Percentiles rank a stretch among this genome's conserved stretches.
Conservation (phyloP, 305 asterid species). For the Plantago lanceolata region DNA sequence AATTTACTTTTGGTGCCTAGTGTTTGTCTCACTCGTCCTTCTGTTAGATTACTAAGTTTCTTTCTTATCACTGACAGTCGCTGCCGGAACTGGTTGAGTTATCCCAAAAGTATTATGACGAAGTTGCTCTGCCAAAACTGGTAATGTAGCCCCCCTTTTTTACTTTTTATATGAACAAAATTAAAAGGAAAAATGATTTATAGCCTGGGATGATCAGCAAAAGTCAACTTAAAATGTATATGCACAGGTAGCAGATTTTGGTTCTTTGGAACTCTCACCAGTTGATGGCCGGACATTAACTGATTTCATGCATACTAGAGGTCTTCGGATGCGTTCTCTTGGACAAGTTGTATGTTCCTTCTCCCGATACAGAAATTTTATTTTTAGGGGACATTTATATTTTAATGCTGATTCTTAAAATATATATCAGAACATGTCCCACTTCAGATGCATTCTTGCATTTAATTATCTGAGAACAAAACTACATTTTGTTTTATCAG, state of each 20-base stretch:
- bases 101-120: conserved; percentile 73
- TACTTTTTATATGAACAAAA: background rate
- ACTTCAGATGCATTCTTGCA: conserved; percentile 14
- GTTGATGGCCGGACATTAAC: conserved; percentile 97
- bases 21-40: conserved; percentile 7
- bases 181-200: background rate
- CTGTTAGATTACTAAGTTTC: conserved; percentile 32
- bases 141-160: conserved; percentile 37
- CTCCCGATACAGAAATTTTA: conserved; percentile 14
- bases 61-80: conserved; percentile 49
- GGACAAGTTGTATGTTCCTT: conserved; percentile 85
- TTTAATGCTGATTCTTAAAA: background rate
- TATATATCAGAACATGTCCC: background rate
- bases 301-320: conserved; percentile 99
- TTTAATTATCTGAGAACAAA: conserved; percentile 4
- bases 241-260: conserved; percentile 92
- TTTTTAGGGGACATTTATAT: background rate
- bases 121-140: conserved; percentile 96
- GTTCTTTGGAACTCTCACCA: conserved; percentile 95
- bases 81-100: conserved; percentile 69
- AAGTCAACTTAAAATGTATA: conserved; percentile 26
- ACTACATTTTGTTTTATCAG: conserved; percentile 39
- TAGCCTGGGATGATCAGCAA: conserved; percentile 17
- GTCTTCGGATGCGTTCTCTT: conserved; percentile 97
- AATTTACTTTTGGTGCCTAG: conserved; percentile 6